These are phyloP conservation scores for Backusella morwellensis DNA, from an alignment of 192 early-diverging fungal species.

Conservation along the genomic window DNA sequence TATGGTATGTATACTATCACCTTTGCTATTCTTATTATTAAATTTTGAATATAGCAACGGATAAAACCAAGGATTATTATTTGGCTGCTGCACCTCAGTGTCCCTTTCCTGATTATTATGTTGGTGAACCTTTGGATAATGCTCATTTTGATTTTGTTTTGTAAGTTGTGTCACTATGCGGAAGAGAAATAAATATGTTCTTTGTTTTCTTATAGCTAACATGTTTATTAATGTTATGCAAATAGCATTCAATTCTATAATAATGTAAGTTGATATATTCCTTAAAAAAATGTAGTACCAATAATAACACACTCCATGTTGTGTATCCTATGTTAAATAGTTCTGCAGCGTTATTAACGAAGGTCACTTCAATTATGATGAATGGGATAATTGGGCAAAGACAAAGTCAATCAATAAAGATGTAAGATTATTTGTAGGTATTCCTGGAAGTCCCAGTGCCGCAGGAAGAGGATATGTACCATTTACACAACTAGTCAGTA, in stretches of 20 bases:
- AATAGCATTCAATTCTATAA: constrained; percentile 73
- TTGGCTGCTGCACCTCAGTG: constrained; percentile 72
- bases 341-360: constrained; percentile 54
- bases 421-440: constrained; percentile 60
- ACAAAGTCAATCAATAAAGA: constrained; percentile 58
- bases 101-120: constrained; percentile 66
- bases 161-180: not conserved
- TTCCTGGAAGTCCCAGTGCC: constrained; percentile 58
- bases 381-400: constrained; percentile 67
- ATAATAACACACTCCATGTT: not conserved
- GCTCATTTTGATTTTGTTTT: constrained; percentile 66
- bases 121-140: constrained; percentile 53
- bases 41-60: constrained; percentile 45
- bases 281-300: not conserved
- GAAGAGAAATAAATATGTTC: not conserved
- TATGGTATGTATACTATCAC: constrained; percentile 31
- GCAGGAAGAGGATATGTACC: constrained; percentile 58
- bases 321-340: constrained; percentile 1
- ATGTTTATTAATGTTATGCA: not conserved
- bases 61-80: constrained; percentile 49
- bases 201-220: not conserved
- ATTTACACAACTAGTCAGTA: constrained; percentile 39
- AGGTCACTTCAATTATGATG: constrained; percentile 64
- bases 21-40: constrained; percentile 38
- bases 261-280: constrained; percentile 37